Base-by-base conservation (phyloP, 1,284 basidiomycete genomes). In the Bjerkandera adusta region DNA sequence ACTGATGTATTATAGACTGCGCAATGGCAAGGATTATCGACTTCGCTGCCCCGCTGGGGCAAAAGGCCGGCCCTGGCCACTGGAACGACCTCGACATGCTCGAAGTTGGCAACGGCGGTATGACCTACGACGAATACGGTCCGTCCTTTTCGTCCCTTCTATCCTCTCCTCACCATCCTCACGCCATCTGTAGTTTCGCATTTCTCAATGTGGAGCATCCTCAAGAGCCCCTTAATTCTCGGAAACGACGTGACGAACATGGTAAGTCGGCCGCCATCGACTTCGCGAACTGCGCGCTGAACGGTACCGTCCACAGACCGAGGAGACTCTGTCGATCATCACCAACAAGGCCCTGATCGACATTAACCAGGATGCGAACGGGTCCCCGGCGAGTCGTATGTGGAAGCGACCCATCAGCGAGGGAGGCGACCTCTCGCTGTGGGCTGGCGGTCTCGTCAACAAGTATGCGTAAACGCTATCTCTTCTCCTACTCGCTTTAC, bases 61-160 rank as follows among this genome's bases (percentile, higher is more conserved):
- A 69, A 51, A 71, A 71, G 50, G 68, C 67, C 3, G 66, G 65
- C n/a, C 55, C 53, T 3, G 69, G 69, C 3, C 60, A 57, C 32
- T 72, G 68, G 68, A 71, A 71, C 48, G 70, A 72, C 53, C 60
- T 72, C 40, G 70, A 72, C 51, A 71, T 72, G 67, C 65, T 71
- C 15, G 68, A 68, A 50, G 60, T 72, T 10, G 70, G 70, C 13
- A 71, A 71, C 41, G 70, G 70, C 2, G 69, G 69, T 10, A 71
- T 72, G 70, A 67, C 60, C 0, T 64, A 63, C 45, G 69, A 70
- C 39, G 70, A 72, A 61, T 71, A 71, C 41, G 61, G 67, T 66
- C 35, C 3, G 58, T 47, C 13, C 21, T 3, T 16, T 20, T 41
- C 7, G 25, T 27, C 13, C 22, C n/a, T n/a, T n/a, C n/a, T n/a